phyloP scores from a whole-genome alignment of 2,329 filamentous ascomycete species.

The Zymoseptoria tritici region DNA sequence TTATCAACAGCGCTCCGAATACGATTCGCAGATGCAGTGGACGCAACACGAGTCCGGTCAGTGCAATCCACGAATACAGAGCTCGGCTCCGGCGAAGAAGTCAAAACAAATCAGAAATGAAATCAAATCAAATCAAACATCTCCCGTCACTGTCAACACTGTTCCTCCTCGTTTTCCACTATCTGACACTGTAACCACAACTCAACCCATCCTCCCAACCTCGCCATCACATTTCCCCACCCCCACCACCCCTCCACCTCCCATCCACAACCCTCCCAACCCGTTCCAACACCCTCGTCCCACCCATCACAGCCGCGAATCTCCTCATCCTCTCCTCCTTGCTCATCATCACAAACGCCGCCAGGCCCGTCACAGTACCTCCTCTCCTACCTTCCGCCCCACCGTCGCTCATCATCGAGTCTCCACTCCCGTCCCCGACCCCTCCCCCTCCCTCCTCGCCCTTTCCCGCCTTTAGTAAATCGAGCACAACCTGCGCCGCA shows the following conservation, averaged over 20 bases:
- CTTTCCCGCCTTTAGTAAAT: conserved; percentile 32
- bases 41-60: no score
- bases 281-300: conserved; percentile 45
- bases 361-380: conserved; percentile 35
- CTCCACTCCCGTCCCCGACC: not conserved
- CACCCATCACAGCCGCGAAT: conserved; percentile 50
- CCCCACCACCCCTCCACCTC: conserved; percentile 5
- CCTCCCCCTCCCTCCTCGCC: not conserved
- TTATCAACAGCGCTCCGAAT: not conserved
- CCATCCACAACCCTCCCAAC: conserved; percentile 48
- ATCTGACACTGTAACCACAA: no score
- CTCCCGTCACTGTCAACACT: no score
- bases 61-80: no score
- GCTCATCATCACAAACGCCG: conserved; percentile 52
- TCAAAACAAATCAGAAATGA: no score
- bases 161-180: no score
- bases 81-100: no score
- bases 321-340: conserved; percentile 39
- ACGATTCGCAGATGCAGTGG: not conserved
- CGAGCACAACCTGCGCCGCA: conserved; percentile 59
- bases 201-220: no score
- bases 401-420: not conserved
- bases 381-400: conserved; percentile 22
- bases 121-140: no score
- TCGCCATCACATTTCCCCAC: not conserved